Percentiles rank a stretch among this genome's conserved stretches.
These are phyloP conservation scores for Xerocomus brunneocitrinus DNA, from an alignment of 768 basidiomycete genomes.

Conservation along the genomic window DNA sequence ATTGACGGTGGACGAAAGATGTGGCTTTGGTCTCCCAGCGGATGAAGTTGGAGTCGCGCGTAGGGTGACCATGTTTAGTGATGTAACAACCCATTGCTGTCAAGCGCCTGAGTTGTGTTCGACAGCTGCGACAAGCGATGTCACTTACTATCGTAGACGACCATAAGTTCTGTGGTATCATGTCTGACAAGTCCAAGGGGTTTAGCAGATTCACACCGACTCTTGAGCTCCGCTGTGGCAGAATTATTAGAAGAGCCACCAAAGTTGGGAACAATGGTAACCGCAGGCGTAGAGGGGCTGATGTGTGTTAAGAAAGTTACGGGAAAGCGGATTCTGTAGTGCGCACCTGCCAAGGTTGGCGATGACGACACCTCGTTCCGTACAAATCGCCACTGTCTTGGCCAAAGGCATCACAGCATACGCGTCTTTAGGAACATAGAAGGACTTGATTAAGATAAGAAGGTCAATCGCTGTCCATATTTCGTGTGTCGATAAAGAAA, in stretches of 20 bases:
- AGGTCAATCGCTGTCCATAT: neutral
- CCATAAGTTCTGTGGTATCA: conserved; percentile 52
- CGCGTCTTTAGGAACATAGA: conserved; percentile 69
- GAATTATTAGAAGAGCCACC: conserved; percentile 35
- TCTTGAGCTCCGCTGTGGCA: conserved; percentile 51
- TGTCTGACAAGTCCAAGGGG: conserved; percentile 65
- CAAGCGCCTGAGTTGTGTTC: conserved; percentile 1
- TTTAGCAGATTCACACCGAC: conserved; percentile 50
- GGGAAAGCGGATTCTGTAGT: neutral
- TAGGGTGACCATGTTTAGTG: conserved; percentile 62
- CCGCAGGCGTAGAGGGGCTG: conserved; percentile 39
- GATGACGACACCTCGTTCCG: conserved; percentile 60
- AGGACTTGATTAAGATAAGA: conserved; percentile 38
- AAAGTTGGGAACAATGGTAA: conserved; percentile 60
- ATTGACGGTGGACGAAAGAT: conserved; percentile 56
- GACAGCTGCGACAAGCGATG: neutral
- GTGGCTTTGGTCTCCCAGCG: conserved; percentile 74
- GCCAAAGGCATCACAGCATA: conserved; percentile 54
- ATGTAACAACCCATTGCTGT: conserved; percentile 75
- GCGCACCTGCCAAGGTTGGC: conserved; percentile 65
- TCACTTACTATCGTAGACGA: conserved; percentile 69
- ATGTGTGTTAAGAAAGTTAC: neutral
- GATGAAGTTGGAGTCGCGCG: conserved; percentile 57
- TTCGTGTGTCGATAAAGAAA: conserved; percentile 1
- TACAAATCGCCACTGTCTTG: conserved; percentile 63